Evolutionary conservation across 1,284 basidiomycete genomes (phyloP), one percentile per base, ranked within the genome.

Genomic region (Melanopsichium pennsylvanicum): DNA sequence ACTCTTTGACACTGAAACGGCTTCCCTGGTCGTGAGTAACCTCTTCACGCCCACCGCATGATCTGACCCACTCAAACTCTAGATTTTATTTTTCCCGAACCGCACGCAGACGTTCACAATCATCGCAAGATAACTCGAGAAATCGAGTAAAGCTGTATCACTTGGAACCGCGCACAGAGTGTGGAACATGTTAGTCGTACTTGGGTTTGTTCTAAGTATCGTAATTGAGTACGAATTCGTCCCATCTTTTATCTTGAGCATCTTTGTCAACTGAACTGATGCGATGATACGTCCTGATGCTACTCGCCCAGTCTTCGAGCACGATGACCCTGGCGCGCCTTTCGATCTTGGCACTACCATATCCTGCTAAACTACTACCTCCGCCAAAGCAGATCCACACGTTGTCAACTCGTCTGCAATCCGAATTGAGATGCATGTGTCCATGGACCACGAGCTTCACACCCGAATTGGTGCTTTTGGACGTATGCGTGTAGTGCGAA

Each of bases 381-480:
- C 94, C 94, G 19, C 91, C 91, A 79, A 98, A 98, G 83, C 94
- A 97, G 72, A 90, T 84, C 94, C 95, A 97, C 3, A 95, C 85
- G 7, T 90, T 90, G 40, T 87, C 85, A 6, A 93, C 85, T 8
- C 93, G 86, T 67, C 88, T 85, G 75, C 94, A 97, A 74, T 93
- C 90, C 76, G 94, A 92, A 10, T 76, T 78, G 46, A 77, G 54
- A 49, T 77, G 59, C 66, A 59, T 69, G 48, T 81, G 79, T 0
- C 79, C 79, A 33, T 76, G 72, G 4, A 74, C 70, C 11, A 79
- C 36, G 31, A 72, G 21, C 7, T 27, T 41, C 3, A 74, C 37
- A 0, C 73, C 70, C 10, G n/a, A n/a, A n/a, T n/a, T n/a, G n/a
- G n/a, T n/a, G n/a, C n/a, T n/a, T n/a, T n/a, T n/a, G n/a, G n/a